Percentiles rank a stretch among this genome's conserved stretches.
Conservation (phyloP, 192 early-diverging fungal species). For the Podila verticillata region DNA sequence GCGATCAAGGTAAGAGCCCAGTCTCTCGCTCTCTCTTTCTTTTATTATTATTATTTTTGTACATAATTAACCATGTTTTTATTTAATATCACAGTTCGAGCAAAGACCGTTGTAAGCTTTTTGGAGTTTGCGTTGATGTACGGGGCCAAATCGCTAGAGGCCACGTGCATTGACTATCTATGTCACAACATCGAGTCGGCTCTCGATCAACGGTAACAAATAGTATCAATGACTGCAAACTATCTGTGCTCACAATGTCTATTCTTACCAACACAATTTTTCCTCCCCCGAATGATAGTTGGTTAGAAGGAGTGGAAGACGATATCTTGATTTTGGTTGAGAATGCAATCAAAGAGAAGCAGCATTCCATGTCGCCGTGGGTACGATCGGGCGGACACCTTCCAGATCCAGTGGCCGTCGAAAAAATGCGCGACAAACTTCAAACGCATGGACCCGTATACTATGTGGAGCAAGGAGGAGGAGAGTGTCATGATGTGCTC, state of each 20-base stretch:
- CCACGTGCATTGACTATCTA: constrained; percentile 65
- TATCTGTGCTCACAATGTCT: neutral
- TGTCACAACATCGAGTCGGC: constrained; percentile 55
- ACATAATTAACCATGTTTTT: neutral
- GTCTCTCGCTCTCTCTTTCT: constrained; percentile 17
- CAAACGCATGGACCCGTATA: constrained; percentile 2
- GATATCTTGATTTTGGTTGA: constrained; percentile 24
- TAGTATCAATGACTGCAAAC: neutral
- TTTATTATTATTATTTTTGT: neutral
- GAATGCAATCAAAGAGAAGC: constrained; percentile 19
- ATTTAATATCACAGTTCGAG: constrained; percentile 23
- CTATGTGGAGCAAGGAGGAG: neutral
- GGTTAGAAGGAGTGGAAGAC: constrained; percentile 31
- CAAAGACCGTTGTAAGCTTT: constrained; percentile 62
- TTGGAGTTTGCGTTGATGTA: constrained; percentile 66
- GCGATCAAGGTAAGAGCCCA: constrained; percentile 31
- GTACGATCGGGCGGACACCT: constrained; percentile 29
- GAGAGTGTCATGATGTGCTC: neutral
- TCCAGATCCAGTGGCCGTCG: constrained; percentile 10
- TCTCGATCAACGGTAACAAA: constrained; percentile 51
- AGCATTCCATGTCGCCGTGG: constrained; percentile 24
- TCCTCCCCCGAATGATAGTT: constrained; percentile 1
- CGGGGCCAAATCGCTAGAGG: constrained; percentile 56
- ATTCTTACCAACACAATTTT: neutral
- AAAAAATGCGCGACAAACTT: constrained; percentile 5